These are phyloP conservation scores for Rosa lucieae DNA, from an alignment of 306 rosid genomes.

Conservation along the genomic window DNA sequence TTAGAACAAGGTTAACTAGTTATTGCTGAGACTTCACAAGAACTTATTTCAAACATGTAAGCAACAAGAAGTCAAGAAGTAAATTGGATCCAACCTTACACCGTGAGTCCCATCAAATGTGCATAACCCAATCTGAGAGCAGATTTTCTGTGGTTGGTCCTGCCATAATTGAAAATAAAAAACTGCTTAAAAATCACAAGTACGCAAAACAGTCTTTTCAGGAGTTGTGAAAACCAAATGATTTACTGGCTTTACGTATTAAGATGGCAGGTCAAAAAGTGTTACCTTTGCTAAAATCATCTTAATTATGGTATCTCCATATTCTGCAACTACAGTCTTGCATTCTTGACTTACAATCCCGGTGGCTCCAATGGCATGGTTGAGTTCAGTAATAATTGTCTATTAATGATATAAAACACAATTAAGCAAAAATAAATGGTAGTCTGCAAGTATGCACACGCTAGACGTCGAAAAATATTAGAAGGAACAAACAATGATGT, in stretches of 20 bases:
- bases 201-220: not conserved
- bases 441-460: not conserved
- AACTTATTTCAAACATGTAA: not conserved
- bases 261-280: not conserved
- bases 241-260: not conserved
- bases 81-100: constrained; percentile 44
- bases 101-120: constrained; percentile 53
- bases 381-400: constrained; percentile 63
- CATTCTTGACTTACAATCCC: constrained; percentile 68
- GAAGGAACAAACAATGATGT: not conserved
- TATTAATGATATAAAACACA: constrained; percentile 21
- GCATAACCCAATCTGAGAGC: constrained; percentile 67
- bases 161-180: constrained; percentile 17
- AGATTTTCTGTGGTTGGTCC: constrained; percentile 62
- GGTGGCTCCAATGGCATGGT: constrained; percentile 75
- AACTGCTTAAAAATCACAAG: not conserved
- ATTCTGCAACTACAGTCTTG: constrained; percentile 59
- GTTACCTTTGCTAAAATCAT: constrained; percentile 54
- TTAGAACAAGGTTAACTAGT: not conserved
- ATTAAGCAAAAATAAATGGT: constrained; percentile 2
- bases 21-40: not conserved
- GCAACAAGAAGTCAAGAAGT: not conserved
- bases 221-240: not conserved
- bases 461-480: not conserved
- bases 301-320: constrained; percentile 61